Conservation (phyloP, 148 eudicot genomes). For the Dysphania ambrosioides region DNA sequence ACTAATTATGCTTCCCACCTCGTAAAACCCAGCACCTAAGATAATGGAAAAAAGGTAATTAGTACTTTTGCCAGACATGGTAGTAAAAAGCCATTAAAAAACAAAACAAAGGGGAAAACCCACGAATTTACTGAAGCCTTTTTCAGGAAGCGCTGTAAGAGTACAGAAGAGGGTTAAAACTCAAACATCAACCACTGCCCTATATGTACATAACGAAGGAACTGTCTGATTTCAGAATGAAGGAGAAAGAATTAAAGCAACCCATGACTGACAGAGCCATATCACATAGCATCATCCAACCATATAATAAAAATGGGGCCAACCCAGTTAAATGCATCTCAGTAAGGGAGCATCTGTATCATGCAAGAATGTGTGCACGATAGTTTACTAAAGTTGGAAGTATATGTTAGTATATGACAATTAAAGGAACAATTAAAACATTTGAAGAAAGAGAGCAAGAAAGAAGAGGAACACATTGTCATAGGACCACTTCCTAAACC, state of each 20-base stretch:
- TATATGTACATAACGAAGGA: constrained; percentile 33
- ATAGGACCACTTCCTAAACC: constrained; percentile 46
- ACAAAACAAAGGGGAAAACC: not conserved
- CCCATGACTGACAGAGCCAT: constrained; percentile 17
- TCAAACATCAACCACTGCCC: constrained; percentile 31
- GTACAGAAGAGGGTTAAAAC: constrained; percentile 23
- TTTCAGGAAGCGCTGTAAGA: constrained; percentile 15
- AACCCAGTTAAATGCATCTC: constrained; percentile 24
- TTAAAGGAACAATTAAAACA: constrained; percentile 25
- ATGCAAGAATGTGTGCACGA: constrained; percentile 19
- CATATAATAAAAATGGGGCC: constrained; percentile 24
- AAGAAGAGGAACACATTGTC: constrained; percentile 14
- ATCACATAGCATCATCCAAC: constrained; percentile 29
- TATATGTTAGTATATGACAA: constrained; percentile 13
- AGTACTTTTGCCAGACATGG: not conserved
- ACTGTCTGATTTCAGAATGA: constrained; percentile 24
- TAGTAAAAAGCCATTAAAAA: too few species aligned
- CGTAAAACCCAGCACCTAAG: not conserved
- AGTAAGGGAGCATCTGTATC: constrained; percentile 20
- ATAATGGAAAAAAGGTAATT: not conserved
- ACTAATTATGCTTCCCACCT: too few species aligned
- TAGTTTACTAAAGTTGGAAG: not conserved
- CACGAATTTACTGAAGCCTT: constrained; percentile 6
- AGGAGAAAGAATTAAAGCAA: constrained; percentile 19
- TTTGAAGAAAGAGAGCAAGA: constrained; percentile 15